phyloP scores from a whole-genome alignment of 2,329 filamentous ascomycete genomes.

The Calonectria fujianensis region DNA sequence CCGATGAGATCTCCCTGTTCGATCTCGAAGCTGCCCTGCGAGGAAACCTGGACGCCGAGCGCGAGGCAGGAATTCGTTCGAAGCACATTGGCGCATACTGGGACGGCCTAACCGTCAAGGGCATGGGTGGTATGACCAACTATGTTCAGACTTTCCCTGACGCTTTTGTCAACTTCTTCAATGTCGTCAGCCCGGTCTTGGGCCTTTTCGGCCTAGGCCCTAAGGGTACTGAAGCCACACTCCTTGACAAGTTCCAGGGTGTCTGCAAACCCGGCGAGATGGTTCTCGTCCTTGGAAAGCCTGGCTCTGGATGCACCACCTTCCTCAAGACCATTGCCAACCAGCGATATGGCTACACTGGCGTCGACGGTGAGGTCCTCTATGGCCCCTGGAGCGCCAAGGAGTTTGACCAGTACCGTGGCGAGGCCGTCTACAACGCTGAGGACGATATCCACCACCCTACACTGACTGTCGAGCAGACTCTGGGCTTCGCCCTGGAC shows the following conservation, averaged over 20 bases:
- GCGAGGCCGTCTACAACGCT: conserved; percentile 87
- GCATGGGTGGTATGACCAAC: conserved; percentile 83
- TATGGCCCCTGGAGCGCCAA: conserved; percentile 85
- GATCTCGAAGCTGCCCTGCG: conserved; percentile 85
- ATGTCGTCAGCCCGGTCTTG: conserved; percentile 80
- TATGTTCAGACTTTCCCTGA: conserved; percentile 85
- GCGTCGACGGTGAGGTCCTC: conserved; percentile 79
- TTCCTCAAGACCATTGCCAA: conserved; percentile 82
- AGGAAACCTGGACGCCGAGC: conserved; percentile 82
- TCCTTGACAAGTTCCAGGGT: conserved; percentile 83
- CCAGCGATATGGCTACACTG: conserved; percentile 75
- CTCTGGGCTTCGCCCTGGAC: conserved; percentile 88
- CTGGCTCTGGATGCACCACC: conserved; percentile 83
- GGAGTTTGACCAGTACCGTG: conserved; percentile 84
- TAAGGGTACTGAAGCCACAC: conserved; percentile 82
- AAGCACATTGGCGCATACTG: conserved; percentile 89
- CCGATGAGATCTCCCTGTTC: conserved; percentile 73
- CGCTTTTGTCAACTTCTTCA: conserved; percentile 85
- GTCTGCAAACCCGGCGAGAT: conserved; percentile 89
- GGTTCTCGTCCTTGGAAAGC: conserved; percentile 87
- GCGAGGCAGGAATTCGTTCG: conserved; percentile 84
- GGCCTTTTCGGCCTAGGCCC: conserved; percentile 78
- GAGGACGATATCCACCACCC: conserved; percentile 90
- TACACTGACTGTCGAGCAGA: conserved; percentile 91
- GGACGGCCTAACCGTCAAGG: conserved; percentile 85